Conservation (phyloP, 345 rosid species). For the Syzygium grande region DNA sequence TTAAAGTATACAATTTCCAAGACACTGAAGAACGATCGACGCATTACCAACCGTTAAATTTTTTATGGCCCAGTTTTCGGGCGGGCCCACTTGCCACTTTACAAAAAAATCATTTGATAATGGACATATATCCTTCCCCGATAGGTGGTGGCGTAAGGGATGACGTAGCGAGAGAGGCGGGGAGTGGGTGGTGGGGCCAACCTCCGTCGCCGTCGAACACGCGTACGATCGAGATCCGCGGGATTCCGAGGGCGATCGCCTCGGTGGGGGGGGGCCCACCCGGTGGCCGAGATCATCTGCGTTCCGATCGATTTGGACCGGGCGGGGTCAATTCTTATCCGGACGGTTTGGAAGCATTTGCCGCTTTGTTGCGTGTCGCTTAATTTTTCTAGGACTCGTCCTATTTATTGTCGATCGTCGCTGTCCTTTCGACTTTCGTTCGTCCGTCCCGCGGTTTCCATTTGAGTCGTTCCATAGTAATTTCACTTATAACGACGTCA, state of each 20-base stretch:
- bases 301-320: neutral
- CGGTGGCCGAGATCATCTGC: neutral
- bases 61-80: too few species aligned
- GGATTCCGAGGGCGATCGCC: neutral
- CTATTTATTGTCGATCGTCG: neutral
- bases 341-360: neutral
- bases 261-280: neutral
- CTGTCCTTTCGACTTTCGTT: neutral
- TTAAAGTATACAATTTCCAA: too few species aligned
- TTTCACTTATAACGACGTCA: neutral
- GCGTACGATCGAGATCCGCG: neutral
- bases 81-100: too few species aligned
- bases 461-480: neutral
- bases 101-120: neutral
- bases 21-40: too few species aligned
- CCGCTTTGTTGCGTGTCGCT: neutral
- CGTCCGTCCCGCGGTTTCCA: accelerated
- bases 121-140: too few species aligned
- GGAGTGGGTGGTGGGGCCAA: neutral
- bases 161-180: neutral
- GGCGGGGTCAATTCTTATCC: neutral
- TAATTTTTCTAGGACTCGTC: neutral
- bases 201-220: neutral
- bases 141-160: neutral
- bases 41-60: too few species aligned